These are phyloP conservation scores for Barnettozyma populi DNA, from an alignment of 805 yeast genomes.

Conservation along the genomic window DNA sequence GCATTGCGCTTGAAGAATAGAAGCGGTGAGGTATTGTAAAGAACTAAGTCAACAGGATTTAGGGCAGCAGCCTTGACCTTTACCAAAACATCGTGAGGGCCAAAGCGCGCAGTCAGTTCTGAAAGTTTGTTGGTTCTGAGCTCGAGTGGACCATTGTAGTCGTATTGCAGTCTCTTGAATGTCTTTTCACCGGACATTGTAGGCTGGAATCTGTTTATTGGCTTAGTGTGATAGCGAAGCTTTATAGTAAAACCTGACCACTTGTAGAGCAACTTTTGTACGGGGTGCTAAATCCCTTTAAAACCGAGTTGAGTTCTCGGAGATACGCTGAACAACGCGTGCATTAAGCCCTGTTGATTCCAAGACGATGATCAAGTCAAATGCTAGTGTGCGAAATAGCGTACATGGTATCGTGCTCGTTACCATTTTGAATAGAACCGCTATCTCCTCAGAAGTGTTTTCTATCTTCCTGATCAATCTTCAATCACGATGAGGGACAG, in stretches of 20 bases:
- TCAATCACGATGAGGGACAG: neutral
- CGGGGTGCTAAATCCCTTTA: too few relatives aligned
- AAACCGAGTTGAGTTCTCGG: too few relatives aligned
- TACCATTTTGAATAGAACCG: too few relatives aligned
- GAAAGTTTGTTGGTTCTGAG: conserved; percentile 9
- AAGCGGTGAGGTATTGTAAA: conserved; percentile 28
- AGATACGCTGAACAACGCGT: too few relatives aligned
- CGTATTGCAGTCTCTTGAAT: conserved; percentile 16
- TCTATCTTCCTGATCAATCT: neutral
- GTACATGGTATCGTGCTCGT: too few relatives aligned
- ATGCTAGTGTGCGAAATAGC: too few relatives aligned
- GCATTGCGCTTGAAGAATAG: conserved; percentile 17
- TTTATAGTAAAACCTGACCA: too few relatives aligned
- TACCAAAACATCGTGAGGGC: conserved; percentile 38
- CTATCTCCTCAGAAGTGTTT: too few relatives aligned
- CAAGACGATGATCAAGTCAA: too few relatives aligned
- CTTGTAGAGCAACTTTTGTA: neutral
- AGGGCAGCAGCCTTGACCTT: conserved; percentile 44
- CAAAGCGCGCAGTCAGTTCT: conserved; percentile 29
- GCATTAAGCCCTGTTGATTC: too few relatives aligned
- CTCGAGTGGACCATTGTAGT: conserved; percentile 10
- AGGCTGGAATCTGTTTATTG: neutral
- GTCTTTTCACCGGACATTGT: conserved; percentile 6
- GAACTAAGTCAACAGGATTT: conserved; percentile 56
- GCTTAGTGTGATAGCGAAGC: neutral